Percentiles rank a stretch among this genome's conserved stretches.
These are phyloP conservation scores for Aspergillus asperescens DNA, from an alignment of 495 filamentous ascomycete genomes.

Conservation along the genomic window DNA sequence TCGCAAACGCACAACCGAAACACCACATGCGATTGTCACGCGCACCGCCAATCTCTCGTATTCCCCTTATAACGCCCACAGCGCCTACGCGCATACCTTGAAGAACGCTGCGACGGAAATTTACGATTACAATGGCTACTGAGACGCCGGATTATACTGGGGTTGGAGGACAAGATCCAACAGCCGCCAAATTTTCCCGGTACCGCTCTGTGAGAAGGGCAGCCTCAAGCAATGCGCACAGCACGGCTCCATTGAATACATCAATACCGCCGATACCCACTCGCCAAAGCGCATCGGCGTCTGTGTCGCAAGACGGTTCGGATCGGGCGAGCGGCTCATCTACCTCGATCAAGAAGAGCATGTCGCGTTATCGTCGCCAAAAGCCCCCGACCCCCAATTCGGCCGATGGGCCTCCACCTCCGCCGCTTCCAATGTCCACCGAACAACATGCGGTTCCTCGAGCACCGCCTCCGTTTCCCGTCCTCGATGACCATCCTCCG, in stretches of 20 bases:
- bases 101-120: not conserved
- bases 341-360: constrained; percentile 47
- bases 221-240: constrained; percentile 18
- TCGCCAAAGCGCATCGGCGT: constrained; percentile 10
- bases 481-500: not conserved
- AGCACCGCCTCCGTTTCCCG: not conserved
- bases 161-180: constrained; percentile 12
- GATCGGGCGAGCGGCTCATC: not conserved
- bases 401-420: constrained; percentile 17
- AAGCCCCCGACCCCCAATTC: constrained; percentile 24
- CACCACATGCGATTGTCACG: constrained; percentile 2
- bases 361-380: constrained; percentile 54
- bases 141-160: constrained; percentile 17
- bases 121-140: constrained; percentile 14
- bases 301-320: not conserved
- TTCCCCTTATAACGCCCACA: not conserved
- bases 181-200: constrained; percentile 32
- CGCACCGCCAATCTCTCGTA: not conserved
- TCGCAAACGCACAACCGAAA: constrained; percentile 1
- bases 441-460: constrained; percentile 13
- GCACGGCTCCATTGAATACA: constrained; percentile 2
- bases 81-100: not conserved
- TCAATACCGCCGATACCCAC: constrained; percentile 6
- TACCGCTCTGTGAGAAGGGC: constrained; percentile 33
- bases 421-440: constrained; percentile 24